A percentile compares a stretch with the other conserved stretches of the same genome.
Evolutionary conservation across 2,329 filamentous ascomycete genomes (phyloP).

Genomic region (Dactylellina leptospora): DNA sequence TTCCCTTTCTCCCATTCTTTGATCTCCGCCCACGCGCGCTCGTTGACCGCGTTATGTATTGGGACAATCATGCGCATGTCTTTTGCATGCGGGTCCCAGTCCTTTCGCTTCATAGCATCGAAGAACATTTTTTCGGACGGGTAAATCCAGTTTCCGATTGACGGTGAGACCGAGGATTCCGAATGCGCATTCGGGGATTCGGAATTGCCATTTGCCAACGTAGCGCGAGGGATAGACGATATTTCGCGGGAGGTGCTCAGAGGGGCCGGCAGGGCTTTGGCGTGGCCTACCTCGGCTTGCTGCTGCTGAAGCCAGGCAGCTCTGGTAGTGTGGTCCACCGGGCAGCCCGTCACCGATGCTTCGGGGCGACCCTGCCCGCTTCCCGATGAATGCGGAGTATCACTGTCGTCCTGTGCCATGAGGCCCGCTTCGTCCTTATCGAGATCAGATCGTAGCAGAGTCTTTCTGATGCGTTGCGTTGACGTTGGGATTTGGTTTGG

Average conservation of each 20-base stretch:
- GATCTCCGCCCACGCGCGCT: conserved; percentile 93
- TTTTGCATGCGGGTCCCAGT: conserved; percentile 72
- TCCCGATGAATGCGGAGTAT: neutral
- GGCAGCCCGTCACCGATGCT: conserved; percentile 68
- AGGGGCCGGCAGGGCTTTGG: no score
- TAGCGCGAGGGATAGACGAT: conserved; percentile 78
- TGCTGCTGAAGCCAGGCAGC: conserved; percentile 77
- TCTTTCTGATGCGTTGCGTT: neutral
- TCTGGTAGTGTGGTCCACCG: conserved; percentile 88
- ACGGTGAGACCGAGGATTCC: conserved; percentile 62
- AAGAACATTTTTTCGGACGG: conserved; percentile 98
- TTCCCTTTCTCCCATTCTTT: conserved; percentile 79
- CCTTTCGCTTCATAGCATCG: conserved; percentile 92
- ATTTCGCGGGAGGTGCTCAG: conserved; percentile 76
- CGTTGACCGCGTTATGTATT: conserved; percentile 98
- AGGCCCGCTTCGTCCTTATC: no score
- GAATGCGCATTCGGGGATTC: conserved; percentile 59
- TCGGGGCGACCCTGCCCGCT: conserved; percentile 4
- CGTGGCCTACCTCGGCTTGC: conserved; percentile 52
- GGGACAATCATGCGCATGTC: conserved; percentile 94
- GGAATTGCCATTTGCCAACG: conserved; percentile 58
- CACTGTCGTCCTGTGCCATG: conserved; percentile 24
- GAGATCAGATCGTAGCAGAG: neutral
- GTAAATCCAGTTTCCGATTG: conserved; percentile 89
- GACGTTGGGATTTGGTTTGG: neutral